Base-by-base conservation (phyloP, 108 stramenopile species). In the Nitzschia putrida region DNA sequence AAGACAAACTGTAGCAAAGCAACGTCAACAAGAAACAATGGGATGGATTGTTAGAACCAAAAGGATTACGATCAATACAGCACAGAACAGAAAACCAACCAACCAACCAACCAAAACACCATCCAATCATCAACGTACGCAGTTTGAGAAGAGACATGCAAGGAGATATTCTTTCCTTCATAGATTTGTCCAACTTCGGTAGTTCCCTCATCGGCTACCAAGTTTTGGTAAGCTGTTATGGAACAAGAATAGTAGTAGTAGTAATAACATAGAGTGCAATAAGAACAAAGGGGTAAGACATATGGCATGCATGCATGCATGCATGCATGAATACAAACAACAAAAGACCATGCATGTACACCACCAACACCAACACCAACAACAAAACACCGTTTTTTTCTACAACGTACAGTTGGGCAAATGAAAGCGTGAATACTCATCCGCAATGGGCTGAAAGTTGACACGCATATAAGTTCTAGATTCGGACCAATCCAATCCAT, bases 371-470 rank as follows among this genome's bases (percentile, higher is more conserved):
- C 12, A 12, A 60, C 26, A 41, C 39, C 20, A 13, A 3, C 38
- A 3, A 34, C 26, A 13, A 60, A 2, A 14, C 38, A 13, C 14
- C 25, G 49, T 2, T 49, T 44, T 44, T 44, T 13, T 6, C 47
- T 1, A 34, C 8, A 57, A 73, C 77, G 54, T 72, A 78, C 77
- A 85, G 54, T 69, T 41, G 2, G 80, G 78, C 7, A 85, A 69
- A 47, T 69, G 61, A 39, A 85, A 82, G 57, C 85, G 60, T 0
- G 78, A 77, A 74, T 81, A 85, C 23, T 79, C 59, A 67, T 85
- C 85, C 16, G 78, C 80, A 20, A 49, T 64, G 10, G 80, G 78
- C 11, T 44, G 34, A 63, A 81, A 85, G 10, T 67, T 71, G 26
- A 78, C 57, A 26, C 80, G 71, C 45, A 73, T 45, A 43, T 82